Base-by-base conservation (phyloP, 192 early-diverging fungal species). In the Backusella mclennaniae region DNA sequence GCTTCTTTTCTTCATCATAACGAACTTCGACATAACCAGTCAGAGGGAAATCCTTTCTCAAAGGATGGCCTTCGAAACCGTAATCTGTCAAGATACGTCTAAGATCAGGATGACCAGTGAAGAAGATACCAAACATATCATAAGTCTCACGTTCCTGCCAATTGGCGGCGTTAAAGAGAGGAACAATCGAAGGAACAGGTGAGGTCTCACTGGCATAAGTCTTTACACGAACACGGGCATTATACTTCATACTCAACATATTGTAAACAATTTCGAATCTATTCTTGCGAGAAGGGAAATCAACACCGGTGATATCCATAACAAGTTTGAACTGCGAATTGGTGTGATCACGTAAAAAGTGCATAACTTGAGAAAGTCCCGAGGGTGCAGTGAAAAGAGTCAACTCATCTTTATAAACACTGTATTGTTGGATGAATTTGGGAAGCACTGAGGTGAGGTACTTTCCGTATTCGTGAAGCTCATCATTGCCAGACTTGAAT, bases 51-150 rank as follows among this genome's bases (percentile, higher is more conserved):
- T 99, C 98, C 89, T 99, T 99, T 75, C 98, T 87, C 79, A 99
- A 71, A 76, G 93, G 93, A 78, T 95, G 90, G 14, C 97, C 98
- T 85, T 99, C 97, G 73, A 98, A 99, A 31, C 98, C 98, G 79
- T 99, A 99, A 84, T 98, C 96, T 66, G 96, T 97, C 84, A 99
- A 90, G 79, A 99, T 98, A 52, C 98, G 87, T 66, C 98, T 84
- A 82, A 99, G 83, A 87, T 99, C 98, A 8, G 98, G 98, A 80
- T 99, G 98, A 53, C 92, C 94, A 0, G 90, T 88, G 80, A 99
- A 99, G 84, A 96, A 96, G 59, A 99, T 90, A 70, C 98, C 98
- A 78, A 91, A 99, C 98, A 99, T 99, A 78, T 99, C 98, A 85
- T 93, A 99, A 26, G 92, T 94, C 84, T 99, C 98, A 82, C 98